Percentiles rank a stretch among this genome's conserved stretches.
Evolutionary conservation across 495 filamentous ascomycete species (phyloP).

Genomic region (Neurospora cerealis): DNA sequence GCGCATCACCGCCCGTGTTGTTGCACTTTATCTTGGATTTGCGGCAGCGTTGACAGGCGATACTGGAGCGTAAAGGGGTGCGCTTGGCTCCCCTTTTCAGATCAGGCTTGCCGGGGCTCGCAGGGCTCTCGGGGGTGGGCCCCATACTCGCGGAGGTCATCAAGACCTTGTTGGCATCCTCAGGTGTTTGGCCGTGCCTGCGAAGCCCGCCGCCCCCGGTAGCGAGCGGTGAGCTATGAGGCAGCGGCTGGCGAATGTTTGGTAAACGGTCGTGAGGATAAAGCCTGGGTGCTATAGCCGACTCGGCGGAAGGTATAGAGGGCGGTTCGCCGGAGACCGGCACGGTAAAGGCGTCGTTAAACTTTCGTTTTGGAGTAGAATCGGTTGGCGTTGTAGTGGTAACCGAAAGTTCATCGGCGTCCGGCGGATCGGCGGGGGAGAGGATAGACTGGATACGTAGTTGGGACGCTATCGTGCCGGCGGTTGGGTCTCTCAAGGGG

Average conservation of each 20-base stretch:
- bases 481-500: conserved; percentile 25
- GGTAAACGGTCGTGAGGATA: conserved; percentile 10
- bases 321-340: conserved; percentile 13
- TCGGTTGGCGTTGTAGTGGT: conserved; percentile 14
- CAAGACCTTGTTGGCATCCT: conserved; percentile 18
- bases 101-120: conserved; percentile 23
- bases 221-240: conserved; percentile 18
- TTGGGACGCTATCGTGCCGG: conserved; percentile 41
- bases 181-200: conserved; percentile 8
- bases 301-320: conserved; percentile 9
- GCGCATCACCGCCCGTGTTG: conserved; percentile 55
- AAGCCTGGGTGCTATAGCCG: conserved; percentile 3
- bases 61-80: conserved; percentile 62
- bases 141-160: conserved; percentile 14
- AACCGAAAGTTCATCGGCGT: conserved; percentile 26
- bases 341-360: conserved; percentile 24
- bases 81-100: conserved; percentile 39
- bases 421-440: conserved; percentile 34
- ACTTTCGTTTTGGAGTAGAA: conserved; percentile 26
- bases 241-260: conserved; percentile 20
- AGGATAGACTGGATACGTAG: conserved; percentile 40
- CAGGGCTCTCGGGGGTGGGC: conserved; percentile 20
- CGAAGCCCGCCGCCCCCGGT: conserved; percentile 13
- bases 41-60: conserved; percentile 69
- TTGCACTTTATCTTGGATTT: conserved; percentile 78